A percentile compares a stretch with the other conserved stretches of the same genome.
Evolutionary conservation across 106 monocot genomes (phyloP).

Genomic region (Dioscorea dumetorum): DNA sequence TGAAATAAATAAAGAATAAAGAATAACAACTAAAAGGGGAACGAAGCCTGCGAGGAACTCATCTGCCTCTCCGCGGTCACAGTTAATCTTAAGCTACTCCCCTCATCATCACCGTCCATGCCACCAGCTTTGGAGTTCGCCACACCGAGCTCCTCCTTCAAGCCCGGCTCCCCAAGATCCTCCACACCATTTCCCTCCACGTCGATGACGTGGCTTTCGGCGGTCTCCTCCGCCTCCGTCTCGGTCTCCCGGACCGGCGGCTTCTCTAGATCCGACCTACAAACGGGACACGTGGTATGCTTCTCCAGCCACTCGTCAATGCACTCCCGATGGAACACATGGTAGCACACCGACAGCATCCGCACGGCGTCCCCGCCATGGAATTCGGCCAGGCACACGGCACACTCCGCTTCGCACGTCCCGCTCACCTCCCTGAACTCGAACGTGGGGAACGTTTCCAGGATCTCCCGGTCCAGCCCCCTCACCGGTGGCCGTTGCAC

Average conservation of each 20-base stretch:
- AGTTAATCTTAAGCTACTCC: not conserved
- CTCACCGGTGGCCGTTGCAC: not conserved
- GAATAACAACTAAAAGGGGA: not conserved
- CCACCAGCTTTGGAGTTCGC: not conserved
- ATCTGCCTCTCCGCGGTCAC: not conserved
- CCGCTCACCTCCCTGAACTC: constrained; percentile 23
- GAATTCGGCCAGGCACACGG: constrained; percentile 46
- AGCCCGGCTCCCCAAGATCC: not conserved
- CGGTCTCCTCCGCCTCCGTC: constrained; percentile 11
- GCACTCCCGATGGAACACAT: constrained; percentile 41
- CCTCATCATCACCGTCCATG: not conserved
- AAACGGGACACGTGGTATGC: constrained; percentile 40
- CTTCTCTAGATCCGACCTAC: constrained; percentile 26
- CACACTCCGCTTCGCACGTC: constrained; percentile 25
- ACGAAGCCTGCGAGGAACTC: not conserved
- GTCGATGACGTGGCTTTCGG: not conserved
- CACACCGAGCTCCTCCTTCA: not conserved
- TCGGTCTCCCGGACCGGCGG: constrained; percentile 21
- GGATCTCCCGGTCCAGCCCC: constrained; percentile 33
- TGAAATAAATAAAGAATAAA: not conserved
- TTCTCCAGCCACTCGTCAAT: constrained; percentile 38
- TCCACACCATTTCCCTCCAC: not conserved
- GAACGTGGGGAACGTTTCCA: constrained; percentile 42
- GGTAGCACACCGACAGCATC: constrained; percentile 39
- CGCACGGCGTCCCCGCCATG: constrained; percentile 23